Conservation (phyloP, 768 basidiomycete genomes). For the Termitomyces sp. region DNA sequence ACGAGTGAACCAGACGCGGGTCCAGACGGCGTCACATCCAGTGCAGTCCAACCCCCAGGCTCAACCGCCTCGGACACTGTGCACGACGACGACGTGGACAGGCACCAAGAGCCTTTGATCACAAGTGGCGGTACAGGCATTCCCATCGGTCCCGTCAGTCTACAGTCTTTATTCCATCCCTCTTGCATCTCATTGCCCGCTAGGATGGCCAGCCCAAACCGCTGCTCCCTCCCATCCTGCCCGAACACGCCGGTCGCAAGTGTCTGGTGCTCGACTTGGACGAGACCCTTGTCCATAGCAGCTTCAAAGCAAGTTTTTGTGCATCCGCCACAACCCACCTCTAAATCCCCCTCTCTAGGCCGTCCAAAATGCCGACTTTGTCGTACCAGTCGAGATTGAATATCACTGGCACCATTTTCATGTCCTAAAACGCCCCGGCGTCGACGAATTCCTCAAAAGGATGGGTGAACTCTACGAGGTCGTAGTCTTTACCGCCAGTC, state of each 20-base stretch:
- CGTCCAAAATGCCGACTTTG: conserved; percentile 90
- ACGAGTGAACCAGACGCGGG: too few species aligned
- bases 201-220: conserved; percentile 86
- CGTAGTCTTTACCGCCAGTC: conserved; percentile 94
- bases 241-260: conserved; percentile 85
- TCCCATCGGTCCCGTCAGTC: conserved; percentile 83
- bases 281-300: conserved; percentile 97
- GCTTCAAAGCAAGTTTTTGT: conserved; percentile 77
- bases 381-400: conserved; percentile 98
- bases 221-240: conserved; percentile 76
- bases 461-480: conserved; percentile 99
- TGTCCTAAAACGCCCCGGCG: conserved; percentile 97
- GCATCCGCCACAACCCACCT: neutral
- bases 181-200: neutral
- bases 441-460: conserved; percentile 91
- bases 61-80: conserved; percentile 56
- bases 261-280: conserved; percentile 96
- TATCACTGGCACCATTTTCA: conserved; percentile 98
- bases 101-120: conserved; percentile 83
- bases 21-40: conserved; percentile 80
- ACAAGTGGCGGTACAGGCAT: conserved; percentile 91
- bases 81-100: conserved; percentile 81
- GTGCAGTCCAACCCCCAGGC: conserved; percentile 88
- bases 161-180: neutral
- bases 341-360: conserved; percentile 53